A percentile compares a stretch with the other conserved stretches of the same genome.
phyloP scores from a whole-genome alignment of 306 rosid genomes.

The Myrica gale region DNA sequence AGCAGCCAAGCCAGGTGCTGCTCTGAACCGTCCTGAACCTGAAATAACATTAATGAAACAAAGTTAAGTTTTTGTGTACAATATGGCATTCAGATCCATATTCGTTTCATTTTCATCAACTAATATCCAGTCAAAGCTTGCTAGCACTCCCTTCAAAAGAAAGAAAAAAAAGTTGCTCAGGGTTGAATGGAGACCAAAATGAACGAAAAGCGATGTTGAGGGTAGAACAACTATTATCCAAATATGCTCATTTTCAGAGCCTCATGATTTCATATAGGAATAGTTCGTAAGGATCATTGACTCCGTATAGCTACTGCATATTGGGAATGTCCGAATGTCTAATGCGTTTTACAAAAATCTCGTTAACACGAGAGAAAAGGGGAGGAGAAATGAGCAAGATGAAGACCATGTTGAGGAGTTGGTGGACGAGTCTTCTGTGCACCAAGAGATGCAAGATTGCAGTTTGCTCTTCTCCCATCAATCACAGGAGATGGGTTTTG shows the following conservation, averaged over 20 bases:
- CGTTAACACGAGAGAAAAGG: neutral
- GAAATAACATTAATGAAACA: slow-evolving; percentile 13
- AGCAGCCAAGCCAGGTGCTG: slow-evolving; percentile 55
- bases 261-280: neutral
- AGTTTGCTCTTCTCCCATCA: slow-evolving; percentile 95
- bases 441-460: slow-evolving; percentile 95
- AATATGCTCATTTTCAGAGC: slow-evolving; percentile 1
- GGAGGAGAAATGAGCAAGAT: slow-evolving; percentile 15
- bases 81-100: slow-evolving; percentile 18
- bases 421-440: slow-evolving; percentile 66
- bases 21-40: slow-evolving; percentile 66
- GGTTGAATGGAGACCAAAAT: neutral
- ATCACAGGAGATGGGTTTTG: slow-evolving; percentile 93
- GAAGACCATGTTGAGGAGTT: slow-evolving; percentile 68
- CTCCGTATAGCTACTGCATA: neutral
- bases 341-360: neutral
- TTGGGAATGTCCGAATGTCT: neutral
- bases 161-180: neutral
- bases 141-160: neutral
- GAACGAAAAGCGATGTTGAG: neutral
- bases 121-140: neutral
- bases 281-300: neutral
- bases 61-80: neutral
- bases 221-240: neutral
- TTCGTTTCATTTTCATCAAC: neutral